These are phyloP conservation scores for Yamadazyma laniorum DNA, from an alignment of 805 yeast species.

Conservation along the genomic window DNA sequence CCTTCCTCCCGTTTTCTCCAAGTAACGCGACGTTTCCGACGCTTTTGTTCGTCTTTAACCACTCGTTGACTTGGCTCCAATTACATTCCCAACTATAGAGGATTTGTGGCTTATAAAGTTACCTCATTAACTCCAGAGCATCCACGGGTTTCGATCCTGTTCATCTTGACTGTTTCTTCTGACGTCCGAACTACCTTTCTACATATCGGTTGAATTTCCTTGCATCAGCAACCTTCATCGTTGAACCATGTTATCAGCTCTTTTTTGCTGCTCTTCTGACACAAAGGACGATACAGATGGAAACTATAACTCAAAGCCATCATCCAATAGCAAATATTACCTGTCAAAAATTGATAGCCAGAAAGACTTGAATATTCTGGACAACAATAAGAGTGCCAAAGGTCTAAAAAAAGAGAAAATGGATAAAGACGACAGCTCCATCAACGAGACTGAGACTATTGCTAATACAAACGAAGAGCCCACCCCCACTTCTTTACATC, in stretches of 20 bases:
- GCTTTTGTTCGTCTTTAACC: no score
- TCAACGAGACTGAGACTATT: conserved; percentile 42
- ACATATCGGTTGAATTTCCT: no score
- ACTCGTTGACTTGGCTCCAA: no score
- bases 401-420: conserved; percentile 26
- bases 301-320: conserved; percentile 10
- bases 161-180: no score
- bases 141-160: no score
- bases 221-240: background rate
- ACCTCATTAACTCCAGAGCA: no score
- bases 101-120: no score
- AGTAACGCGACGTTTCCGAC: no score
- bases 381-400: conserved; percentile 5
- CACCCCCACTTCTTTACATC: conserved; percentile 1
- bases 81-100: no score
- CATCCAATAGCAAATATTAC: conserved; percentile 3
- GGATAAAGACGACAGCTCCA: conserved; percentile 40
- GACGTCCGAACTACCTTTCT: no score
- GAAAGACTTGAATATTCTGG: background rate
- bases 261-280: conserved; percentile 40
- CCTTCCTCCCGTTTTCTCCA: no score
- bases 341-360: conserved; percentile 1
- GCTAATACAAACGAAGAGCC: conserved; percentile 24
- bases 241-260: conserved; percentile 18
- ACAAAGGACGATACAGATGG: conserved; percentile 34